These are phyloP conservation scores for Akanthomyces uredinophilus DNA, from an alignment of 2,329 filamentous ascomycete genomes.

Conservation along the genomic window DNA sequence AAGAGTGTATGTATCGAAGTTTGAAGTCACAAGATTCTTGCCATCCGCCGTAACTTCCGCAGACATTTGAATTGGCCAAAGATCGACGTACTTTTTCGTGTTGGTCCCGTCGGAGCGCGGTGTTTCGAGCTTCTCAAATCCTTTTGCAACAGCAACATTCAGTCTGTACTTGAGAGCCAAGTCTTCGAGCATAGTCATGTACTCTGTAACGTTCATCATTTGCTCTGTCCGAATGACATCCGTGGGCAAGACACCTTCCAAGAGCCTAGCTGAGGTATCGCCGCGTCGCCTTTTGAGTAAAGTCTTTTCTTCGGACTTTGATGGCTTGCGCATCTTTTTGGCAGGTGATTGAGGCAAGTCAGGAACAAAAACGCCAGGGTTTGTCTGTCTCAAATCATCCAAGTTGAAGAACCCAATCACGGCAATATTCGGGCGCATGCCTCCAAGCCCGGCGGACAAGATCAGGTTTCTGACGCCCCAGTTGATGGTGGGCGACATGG, in stretches of 20 bases:
- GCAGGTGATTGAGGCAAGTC: slow-evolving; percentile 37
- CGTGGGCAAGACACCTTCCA: slow-evolving; percentile 60
- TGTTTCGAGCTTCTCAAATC: slow-evolving; percentile 71
- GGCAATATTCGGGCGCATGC: slow-evolving; percentile 86
- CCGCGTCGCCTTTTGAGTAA: slow-evolving; percentile 37
- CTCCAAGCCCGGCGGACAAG: slow-evolving; percentile 73
- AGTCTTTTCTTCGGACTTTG: slow-evolving; percentile 26
- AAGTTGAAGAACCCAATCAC: slow-evolving; percentile 77
- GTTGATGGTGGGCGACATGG: slow-evolving; percentile 74
- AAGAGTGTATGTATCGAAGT: slow-evolving; percentile 85
- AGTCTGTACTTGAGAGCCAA: slow-evolving; percentile 71
- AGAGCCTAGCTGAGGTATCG: slow-evolving; percentile 50
- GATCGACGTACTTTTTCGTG: slow-evolving; percentile 73
- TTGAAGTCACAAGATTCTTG: slow-evolving; percentile 70
- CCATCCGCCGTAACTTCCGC: slow-evolving; percentile 68
- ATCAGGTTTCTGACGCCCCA: slow-evolving; percentile 84
- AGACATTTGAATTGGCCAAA: slow-evolving; percentile 94
- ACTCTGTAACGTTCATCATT: slow-evolving; percentile 65
- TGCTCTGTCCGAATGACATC: slow-evolving; percentile 64
- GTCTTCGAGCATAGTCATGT: slow-evolving; percentile 80
- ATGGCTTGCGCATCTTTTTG: slow-evolving; percentile 25
- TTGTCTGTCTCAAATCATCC: slow-evolving; percentile 63
- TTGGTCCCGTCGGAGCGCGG: slow-evolving; percentile 55
- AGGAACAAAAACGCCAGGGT: slow-evolving; percentile 52
- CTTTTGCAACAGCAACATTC: slow-evolving; percentile 80